Evolutionary conservation across 306 rosid genomes (phyloP), one percentile per base, ranked within the genome.

Genomic region (Prunus fruticosa): DNA sequence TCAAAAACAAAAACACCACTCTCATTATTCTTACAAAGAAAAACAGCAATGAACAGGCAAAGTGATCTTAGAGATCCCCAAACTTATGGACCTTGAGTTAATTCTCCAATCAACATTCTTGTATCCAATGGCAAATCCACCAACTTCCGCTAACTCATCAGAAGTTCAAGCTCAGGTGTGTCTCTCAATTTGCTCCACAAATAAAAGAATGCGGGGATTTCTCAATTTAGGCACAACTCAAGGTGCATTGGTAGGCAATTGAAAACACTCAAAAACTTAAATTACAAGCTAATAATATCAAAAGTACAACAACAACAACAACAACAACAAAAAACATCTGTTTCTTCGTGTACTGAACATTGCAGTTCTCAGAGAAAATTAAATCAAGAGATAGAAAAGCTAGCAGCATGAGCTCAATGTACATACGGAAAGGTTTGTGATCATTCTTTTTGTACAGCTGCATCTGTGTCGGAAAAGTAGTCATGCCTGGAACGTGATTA

Each of bases 391-490:
- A 71, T 22, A 30, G 23, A 68, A 19, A 27, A 64, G 72, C 41
- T 60, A 22, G 50, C 64, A 51, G 30, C 73, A 53, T 6, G n/a
- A 41, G 5, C 22, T 25, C 67, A 53, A 13, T 8, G 38, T 50
- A 10, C 27, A 46, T 28, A 2, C 49, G n/a, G 57, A 57, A 64
- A 9, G 19, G 38, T 54, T 43, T 25, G 54, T 72, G 51, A 64
- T 28, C 67, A 61, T 19, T 78, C 81, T 32, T 46, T 15, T 69
- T 52, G 70, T 14, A 23, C 76, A 61, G 71, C 64, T 69, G 69
- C 76, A n/a, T 78, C 76, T 1, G 38, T 20, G 53, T 60, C 71
- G 2, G 71, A 14, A 70, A 70, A 70, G 76, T 78, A 70, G 54
- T 78, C 71, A 1, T 61, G 64, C 76, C 65, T 69, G 54, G 16